Evolutionary conservation across 2,329 filamentous ascomycete species (phyloP).

Genomic region (Diatrype stigma): DNA sequence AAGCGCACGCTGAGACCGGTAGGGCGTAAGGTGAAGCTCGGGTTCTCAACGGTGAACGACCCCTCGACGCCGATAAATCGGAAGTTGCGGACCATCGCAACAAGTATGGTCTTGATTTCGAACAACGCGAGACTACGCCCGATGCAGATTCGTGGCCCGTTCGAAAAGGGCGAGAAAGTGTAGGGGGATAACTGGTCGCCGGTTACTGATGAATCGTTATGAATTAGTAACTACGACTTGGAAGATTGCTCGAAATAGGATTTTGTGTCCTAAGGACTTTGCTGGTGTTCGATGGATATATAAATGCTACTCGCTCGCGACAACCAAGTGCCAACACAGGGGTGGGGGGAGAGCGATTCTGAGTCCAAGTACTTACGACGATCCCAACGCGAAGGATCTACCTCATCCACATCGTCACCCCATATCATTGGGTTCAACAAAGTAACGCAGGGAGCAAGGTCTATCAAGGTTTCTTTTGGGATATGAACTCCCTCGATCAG

Average conservation of each 20-base stretch:
- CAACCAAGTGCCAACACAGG: too few species aligned
- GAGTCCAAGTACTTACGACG: neutral
- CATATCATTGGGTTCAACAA: slow-evolving; percentile 18
- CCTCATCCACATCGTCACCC: slow-evolving; percentile 18
- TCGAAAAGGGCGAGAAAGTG: slow-evolving; percentile 13
- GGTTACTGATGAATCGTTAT: neutral
- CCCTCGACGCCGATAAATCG: slow-evolving; percentile 5
- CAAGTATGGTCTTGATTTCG: slow-evolving; percentile 23
- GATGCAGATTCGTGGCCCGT: slow-evolving; percentile 23
- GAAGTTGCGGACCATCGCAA: slow-evolving; percentile 15
- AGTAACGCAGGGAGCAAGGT: slow-evolving; percentile 15
- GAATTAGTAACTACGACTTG: neutral
- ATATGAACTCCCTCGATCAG: slow-evolving; percentile 17
- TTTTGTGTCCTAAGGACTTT: too few species aligned
- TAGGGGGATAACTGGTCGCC: slow-evolving; percentile 9
- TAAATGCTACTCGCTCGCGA: too few species aligned
- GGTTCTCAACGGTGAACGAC: slow-evolving; percentile 7
- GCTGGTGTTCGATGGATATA: too few species aligned
- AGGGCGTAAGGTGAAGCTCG: neutral
- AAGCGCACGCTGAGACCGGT: neutral
- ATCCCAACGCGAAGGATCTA: slow-evolving; percentile 20
- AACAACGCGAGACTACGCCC: slow-evolving; percentile 21
- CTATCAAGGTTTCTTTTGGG: slow-evolving; percentile 19
- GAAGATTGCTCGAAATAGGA: too few species aligned
- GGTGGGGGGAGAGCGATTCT: neutral